These are phyloP conservation scores for Grammothele lineata DNA, from an alignment of 768 basidiomycete species.

Conservation along the genomic window DNA sequence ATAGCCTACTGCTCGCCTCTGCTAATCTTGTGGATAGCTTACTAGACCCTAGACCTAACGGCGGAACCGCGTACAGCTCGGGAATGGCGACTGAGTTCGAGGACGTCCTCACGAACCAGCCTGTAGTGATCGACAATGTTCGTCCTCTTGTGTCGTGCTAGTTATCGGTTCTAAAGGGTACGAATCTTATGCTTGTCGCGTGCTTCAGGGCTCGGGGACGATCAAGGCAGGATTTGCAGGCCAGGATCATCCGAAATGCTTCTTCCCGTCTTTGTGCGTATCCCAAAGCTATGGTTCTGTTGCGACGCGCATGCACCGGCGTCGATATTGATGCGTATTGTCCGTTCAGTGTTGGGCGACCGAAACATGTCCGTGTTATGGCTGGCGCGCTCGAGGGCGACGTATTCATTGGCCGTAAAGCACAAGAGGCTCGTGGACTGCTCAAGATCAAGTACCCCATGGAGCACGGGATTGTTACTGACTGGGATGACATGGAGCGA, in stretches of 20 bases:
- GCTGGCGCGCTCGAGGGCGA: slow-evolving; percentile 96
- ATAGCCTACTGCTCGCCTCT: slow-evolving; percentile 5
- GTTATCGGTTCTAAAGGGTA: too few species aligned
- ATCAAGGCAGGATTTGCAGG: slow-evolving; percentile 99
- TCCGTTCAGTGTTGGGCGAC: slow-evolving; percentile 76
- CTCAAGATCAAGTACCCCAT: slow-evolving; percentile 99
- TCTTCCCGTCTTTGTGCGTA: slow-evolving; percentile 97
- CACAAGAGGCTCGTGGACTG: slow-evolving; percentile 93
- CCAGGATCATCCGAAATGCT: slow-evolving; percentile 98
- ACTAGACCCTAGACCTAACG: background rate
- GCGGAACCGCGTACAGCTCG: slow-evolving; percentile 3
- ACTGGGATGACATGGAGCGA: slow-evolving; percentile 99
- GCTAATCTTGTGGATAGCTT: slow-evolving; percentile 1
- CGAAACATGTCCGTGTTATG: slow-evolving; percentile 98
- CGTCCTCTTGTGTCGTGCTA: slow-evolving; percentile 24
- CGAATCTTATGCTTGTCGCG: too few species aligned
- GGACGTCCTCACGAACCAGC: slow-evolving; percentile 95
- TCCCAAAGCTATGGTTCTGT: slow-evolving; percentile 30
- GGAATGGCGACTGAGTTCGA: slow-evolving; percentile 86
- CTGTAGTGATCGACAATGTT: slow-evolving; percentile 98
- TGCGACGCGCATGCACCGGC: slow-evolving; percentile 8
- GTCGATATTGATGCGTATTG: slow-evolving; percentile 9
- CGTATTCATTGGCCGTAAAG: slow-evolving; percentile 90
- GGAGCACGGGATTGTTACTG: slow-evolving; percentile 97
- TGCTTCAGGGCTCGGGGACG: slow-evolving; percentile 85